A percentile compares a stretch with the other conserved stretches of the same genome.
phyloP scores from a whole-genome alignment of 2,329 filamentous ascomycete species.

The Aurifilum marmelostoma region DNA sequence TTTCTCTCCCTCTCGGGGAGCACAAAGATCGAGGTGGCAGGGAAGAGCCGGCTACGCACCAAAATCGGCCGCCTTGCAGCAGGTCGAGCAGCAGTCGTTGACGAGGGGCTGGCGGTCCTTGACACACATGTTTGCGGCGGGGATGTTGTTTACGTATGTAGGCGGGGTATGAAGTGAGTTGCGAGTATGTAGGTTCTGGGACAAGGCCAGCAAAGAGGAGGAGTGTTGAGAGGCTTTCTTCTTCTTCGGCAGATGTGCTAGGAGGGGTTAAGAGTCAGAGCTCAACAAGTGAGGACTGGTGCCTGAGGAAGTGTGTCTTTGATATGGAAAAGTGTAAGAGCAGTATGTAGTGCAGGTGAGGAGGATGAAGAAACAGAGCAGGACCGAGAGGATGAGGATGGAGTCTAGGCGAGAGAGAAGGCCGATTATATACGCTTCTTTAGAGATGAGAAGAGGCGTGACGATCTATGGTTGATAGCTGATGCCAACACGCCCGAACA shows the following conservation, averaged over 20 bases:
- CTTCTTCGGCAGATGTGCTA: background rate
- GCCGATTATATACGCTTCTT: conserved; percentile 15
- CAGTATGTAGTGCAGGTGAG: conserved; percentile 1
- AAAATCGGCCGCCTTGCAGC: conserved; percentile 54
- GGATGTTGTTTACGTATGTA: conserved; percentile 23
- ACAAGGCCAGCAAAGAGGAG: background rate
- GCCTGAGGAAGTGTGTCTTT: background rate
- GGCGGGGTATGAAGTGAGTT: conserved; percentile 12
- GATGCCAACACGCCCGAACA: conserved; percentile 2
- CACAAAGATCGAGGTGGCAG: background rate
- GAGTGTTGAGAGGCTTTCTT: background rate
- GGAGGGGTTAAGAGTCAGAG: background rate
- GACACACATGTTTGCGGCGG: conserved; percentile 42
- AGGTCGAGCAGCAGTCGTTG: conserved; percentile 55
- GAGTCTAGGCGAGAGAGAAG: conserved; percentile 9
- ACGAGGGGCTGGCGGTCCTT: conserved; percentile 49
- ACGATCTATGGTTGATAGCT: conserved; percentile 10
- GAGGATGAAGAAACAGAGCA: conserved; percentile 11
- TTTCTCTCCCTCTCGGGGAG: no score
- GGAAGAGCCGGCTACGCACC: conserved; percentile 34
- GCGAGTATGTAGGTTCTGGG: background rate
- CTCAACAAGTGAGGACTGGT: background rate
- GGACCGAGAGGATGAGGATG: background rate
- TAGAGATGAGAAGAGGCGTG: conserved; percentile 11
- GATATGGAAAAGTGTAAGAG: background rate